A percentile compares a stretch with the other conserved stretches of the same genome.
Conservation (phyloP, 1,284 basidiomycete genomes). For the Meripilus lineatus region DNA sequence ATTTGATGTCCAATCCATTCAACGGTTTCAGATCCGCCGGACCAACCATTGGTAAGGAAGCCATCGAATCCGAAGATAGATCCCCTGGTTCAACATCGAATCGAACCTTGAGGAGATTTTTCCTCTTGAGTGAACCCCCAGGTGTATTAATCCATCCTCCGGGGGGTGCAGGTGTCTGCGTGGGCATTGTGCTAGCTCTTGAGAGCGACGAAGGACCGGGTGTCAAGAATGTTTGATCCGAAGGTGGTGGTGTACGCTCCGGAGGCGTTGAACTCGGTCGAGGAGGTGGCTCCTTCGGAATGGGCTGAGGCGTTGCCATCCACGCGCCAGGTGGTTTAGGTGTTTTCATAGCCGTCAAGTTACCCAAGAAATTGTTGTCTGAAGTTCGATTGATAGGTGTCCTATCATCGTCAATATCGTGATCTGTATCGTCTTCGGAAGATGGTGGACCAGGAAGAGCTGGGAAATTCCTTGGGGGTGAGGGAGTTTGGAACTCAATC, state of each 20-base stretch:
- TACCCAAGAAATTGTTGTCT: constrained; percentile 15
- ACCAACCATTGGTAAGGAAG: constrained; percentile 18
- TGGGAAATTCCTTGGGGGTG: constrained; percentile 47
- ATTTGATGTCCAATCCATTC: constrained; percentile 4
- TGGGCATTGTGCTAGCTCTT: constrained; percentile 30
- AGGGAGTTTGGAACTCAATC: constrained; percentile 53
- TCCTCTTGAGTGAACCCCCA: constrained; percentile 32
- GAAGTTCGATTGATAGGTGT: constrained; percentile 23
- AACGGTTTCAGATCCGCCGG: constrained; percentile 12
- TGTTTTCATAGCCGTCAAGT: constrained; percentile 47
- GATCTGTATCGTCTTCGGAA: constrained; percentile 39
- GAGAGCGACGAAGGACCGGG: constrained; percentile 17
- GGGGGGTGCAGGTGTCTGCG: constrained; percentile 64
- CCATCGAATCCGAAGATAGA: constrained; percentile 30
- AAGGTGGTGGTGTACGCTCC: constrained; percentile 5
- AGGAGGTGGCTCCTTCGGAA: constrained; percentile 16
- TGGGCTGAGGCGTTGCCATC: constrained; percentile 50
- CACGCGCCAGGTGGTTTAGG: constrained; percentile 67
- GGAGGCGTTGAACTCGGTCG: constrained; percentile 20
- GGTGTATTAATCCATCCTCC: constrained; percentile 68
- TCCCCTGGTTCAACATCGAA: constrained; percentile 49
- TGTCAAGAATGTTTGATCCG: constrained; percentile 6
- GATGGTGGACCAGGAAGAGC: constrained; percentile 41
- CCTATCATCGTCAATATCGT: constrained; percentile 19
- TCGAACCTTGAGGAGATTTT: constrained; percentile 54